phyloP scores from a whole-genome alignment of 805 yeast species.

The Candida yuanshanica region DNA sequence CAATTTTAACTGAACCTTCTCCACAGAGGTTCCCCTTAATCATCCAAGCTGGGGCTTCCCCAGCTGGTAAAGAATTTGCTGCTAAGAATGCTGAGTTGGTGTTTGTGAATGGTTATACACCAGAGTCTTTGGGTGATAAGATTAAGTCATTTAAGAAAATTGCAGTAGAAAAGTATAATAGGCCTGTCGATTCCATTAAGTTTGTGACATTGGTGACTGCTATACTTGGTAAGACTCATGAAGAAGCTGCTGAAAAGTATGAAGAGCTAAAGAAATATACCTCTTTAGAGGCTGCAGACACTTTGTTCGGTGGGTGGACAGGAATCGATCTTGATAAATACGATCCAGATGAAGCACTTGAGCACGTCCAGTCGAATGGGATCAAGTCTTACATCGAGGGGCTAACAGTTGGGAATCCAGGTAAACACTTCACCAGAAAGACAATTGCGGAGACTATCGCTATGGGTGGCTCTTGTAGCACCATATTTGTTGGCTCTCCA shows the following conservation, averaged over 20 bases:
- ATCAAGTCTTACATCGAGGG: background rate
- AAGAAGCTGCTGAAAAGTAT: slow-evolving; percentile 30
- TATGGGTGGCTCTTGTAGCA: background rate
- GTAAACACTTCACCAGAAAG: background rate
- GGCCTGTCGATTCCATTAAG: slow-evolving; percentile 30
- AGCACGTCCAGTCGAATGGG: background rate
- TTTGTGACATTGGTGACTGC: slow-evolving; percentile 28
- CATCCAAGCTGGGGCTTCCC: slow-evolving; percentile 37
- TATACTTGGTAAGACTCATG: slow-evolving; percentile 31
- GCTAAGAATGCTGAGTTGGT: slow-evolving; percentile 36
- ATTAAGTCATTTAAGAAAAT: slow-evolving; percentile 19
- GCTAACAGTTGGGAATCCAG: background rate
- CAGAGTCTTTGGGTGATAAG: slow-evolving; percentile 16
- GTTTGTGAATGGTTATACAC: slow-evolving; percentile 30
- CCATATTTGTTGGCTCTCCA: slow-evolving; percentile 26
- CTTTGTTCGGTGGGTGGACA: slow-evolving; percentile 35
- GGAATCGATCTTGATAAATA: slow-evolving; percentile 33
- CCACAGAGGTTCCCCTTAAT: slow-evolving; percentile 37
- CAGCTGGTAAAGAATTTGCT: slow-evolving; percentile 33
- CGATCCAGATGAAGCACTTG: slow-evolving; percentile 21
- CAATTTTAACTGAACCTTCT: slow-evolving; percentile 33
- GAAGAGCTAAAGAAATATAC: slow-evolving; percentile 23
- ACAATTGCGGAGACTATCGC: background rate
- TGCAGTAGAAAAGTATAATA: slow-evolving; percentile 26
- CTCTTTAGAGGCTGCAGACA: slow-evolving; percentile 33